Evolutionary conservation across 139 green algal genomes (phyloP), one percentile per base, ranked within the genome.

Genomic region (Tetraselmis striata): DNA sequence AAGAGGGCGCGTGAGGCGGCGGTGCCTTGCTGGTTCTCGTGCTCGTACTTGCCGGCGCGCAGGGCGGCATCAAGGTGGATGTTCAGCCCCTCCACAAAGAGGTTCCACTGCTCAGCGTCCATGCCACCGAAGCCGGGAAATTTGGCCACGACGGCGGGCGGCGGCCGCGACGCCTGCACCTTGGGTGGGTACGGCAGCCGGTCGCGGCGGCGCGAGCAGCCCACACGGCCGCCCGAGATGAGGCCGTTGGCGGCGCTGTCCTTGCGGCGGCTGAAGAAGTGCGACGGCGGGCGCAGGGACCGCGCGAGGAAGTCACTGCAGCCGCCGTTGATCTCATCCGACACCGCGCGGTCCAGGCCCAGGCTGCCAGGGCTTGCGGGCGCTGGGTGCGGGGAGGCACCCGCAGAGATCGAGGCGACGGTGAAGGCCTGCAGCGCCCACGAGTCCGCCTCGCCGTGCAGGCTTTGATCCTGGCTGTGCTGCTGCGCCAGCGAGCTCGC

Each of bases 41-140:
- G 2, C 29, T 80, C 31, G 23, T 32, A 80, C 2, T 23, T 31
- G 29, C 28, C 77, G 23, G 31, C 29, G 2, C 31, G 24, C 27
- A 80, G 77, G 2, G 28, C 31, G 29, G 29, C 24, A 23, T 80
- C 77, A 28, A 80, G 29, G 29, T 80, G 29, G 23, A 2, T n/a
- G 2, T 59, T 59, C 23, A 80, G 29, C 24, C 31, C 32, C 77
- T 80, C 32, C 29, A 31, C 27, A 32, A 80, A 80, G 28, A 80
- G 28, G 1, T 80, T 23, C 77, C 77, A 80, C 77, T 31, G 2
- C 28, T 80, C 77, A 2, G 2, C 27, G 77, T 80, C 29, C 77
- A 80, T 80, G 27, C 26, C 27, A 5, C 45, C 45, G 18, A 67
- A 67, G 45, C 45, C 45, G 11, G 5, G 11, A 67, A 67, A 67